phyloP scores from a whole-genome alignment of 768 basidiomycete species.

The Amanita subjunquillea region DNA sequence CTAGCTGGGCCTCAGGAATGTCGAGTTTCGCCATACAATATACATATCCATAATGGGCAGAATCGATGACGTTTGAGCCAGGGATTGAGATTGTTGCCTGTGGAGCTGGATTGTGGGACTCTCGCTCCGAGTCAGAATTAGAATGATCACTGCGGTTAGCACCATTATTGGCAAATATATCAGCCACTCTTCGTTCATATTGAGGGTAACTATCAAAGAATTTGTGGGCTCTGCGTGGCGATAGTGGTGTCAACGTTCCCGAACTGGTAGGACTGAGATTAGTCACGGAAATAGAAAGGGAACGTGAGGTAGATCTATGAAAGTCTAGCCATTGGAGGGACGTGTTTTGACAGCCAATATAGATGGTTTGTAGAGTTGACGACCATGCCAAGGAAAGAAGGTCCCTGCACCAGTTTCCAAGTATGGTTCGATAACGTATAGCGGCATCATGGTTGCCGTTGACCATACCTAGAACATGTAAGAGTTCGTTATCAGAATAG shows the following conservation, averaged over 20 bases:
- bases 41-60: conserved; percentile 92
- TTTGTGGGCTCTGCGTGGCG: conserved; percentile 56
- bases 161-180: conserved; percentile 54
- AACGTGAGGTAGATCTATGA: conserved; percentile 9
- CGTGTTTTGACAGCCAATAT: conserved; percentile 87
- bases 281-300: conserved; percentile 11
- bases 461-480: conserved; percentile 62
- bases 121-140: conserved; percentile 22
- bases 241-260: conserved; percentile 24
- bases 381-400: conserved; percentile 82
- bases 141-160: conserved; percentile 16
- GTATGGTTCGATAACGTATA: conserved; percentile 73
- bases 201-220: conserved; percentile 90
- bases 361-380: conserved; percentile 55
- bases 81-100: conserved; percentile 45
- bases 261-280: conserved; percentile 14
- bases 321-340: conserved; percentile 87
- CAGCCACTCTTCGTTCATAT: conserved; percentile 56
- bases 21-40: conserved; percentile 59
- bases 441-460: conserved; percentile 48
- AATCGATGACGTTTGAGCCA: conserved; percentile 63
- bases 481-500: background rate
- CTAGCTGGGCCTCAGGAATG: conserved; percentile 33
- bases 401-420: conserved; percentile 78
- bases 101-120: conserved; percentile 17